Evolutionary conservation across 176 grass and related monocot species (phyloP).

Genomic region (Oryza rufipogon): DNA sequence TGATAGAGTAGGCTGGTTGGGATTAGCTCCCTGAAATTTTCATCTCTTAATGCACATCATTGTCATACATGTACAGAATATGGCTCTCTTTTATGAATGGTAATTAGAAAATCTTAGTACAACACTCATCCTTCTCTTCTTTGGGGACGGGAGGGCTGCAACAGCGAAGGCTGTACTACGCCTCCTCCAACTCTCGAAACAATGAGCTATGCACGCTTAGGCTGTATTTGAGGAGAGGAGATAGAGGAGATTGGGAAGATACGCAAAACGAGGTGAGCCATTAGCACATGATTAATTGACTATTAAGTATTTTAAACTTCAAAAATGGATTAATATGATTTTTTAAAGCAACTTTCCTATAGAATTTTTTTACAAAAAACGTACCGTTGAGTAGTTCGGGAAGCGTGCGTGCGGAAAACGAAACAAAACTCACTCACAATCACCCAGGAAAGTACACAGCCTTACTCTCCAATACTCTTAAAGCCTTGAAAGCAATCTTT

Average conservation of each 20-base stretch:
- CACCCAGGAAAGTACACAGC: too few relatives aligned
- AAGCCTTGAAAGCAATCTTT: slow-evolving; percentile 12
- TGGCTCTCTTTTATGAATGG: slow-evolving; percentile 2
- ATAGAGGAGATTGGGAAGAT: too few relatives aligned
- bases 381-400: too few relatives aligned
- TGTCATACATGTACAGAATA: slow-evolving; percentile 26
- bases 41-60: not conserved
- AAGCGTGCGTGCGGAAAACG: too few relatives aligned
- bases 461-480: not conserved
- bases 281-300: too few relatives aligned
- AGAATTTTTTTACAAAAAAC: too few relatives aligned
- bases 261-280: too few relatives aligned
- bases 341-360: too few relatives aligned
- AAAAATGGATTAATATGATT: too few relatives aligned
- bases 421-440: too few relatives aligned
- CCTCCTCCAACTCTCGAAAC: not conserved
- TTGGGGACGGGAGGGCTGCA: not conserved
- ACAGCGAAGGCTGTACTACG: not conserved
- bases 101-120: not conserved
- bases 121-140: not conserved
- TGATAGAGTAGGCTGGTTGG: slow-evolving; percentile 13
- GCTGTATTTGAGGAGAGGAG: too few relatives aligned
- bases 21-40: slow-evolving; percentile 6
- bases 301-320: too few relatives aligned
- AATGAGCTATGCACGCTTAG: not conserved